Conservation (phyloP, 1,139 yeast species). For the Sugiyamaella pinicola region DNA sequence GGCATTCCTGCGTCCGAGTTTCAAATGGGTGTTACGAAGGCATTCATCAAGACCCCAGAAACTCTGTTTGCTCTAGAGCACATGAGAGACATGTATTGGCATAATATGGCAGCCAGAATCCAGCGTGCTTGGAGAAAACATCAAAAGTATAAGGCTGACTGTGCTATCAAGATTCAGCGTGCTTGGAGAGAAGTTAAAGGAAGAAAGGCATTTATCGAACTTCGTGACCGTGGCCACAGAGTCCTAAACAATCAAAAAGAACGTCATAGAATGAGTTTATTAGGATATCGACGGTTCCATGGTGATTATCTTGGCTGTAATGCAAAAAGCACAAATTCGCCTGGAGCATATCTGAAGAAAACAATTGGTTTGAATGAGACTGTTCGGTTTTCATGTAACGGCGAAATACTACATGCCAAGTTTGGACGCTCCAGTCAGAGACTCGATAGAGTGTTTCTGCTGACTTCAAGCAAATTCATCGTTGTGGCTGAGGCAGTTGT, state of each 20-base stretch:
- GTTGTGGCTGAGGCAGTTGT: constrained; percentile 72
- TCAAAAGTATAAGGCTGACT: constrained; percentile 77
- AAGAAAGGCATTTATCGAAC: constrained; percentile 73
- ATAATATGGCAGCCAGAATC: constrained; percentile 95
- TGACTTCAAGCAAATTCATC: constrained; percentile 64
- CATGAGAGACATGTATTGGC: constrained; percentile 97
- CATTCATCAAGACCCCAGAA: constrained; percentile 95
- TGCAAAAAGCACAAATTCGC: constrained; percentile 53
- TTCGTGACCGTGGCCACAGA: constrained; percentile 80
- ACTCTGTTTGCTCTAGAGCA: constrained; percentile 94
- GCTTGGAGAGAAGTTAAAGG: constrained; percentile 82
- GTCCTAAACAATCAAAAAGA: constrained; percentile 77
- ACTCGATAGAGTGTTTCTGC: constrained; percentile 67
- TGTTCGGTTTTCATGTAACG: constrained; percentile 77
- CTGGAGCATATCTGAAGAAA: constrained; percentile 61
- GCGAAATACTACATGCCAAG: constrained; percentile 79
- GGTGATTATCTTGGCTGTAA: constrained; percentile 93
- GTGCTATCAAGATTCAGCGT: constrained; percentile 81
- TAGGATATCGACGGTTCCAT: constrained; percentile 88
- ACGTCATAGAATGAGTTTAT: constrained; percentile 82
- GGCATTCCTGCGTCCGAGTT: constrained; percentile 79
- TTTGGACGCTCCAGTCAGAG: constrained; percentile 92
- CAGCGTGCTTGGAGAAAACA: constrained; percentile 96
- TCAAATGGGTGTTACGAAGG: constrained; percentile 93
- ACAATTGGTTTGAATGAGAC: constrained; percentile 70